phyloP scores from a whole-genome alignment of 2,329 filamentous ascomycete species.

The Neonectria magnoliae region DNA sequence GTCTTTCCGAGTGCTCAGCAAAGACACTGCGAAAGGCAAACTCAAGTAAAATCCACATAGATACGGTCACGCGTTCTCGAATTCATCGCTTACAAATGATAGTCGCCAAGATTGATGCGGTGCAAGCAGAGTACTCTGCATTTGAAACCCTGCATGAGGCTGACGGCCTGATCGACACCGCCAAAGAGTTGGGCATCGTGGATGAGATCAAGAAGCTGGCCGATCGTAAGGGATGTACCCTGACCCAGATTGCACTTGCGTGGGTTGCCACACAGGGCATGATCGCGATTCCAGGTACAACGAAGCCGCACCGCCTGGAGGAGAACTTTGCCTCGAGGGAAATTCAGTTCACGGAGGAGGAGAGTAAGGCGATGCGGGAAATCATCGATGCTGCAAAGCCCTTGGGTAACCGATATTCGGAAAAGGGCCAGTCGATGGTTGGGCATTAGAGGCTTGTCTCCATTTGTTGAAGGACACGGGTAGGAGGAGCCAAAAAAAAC shows the following conservation, averaged over 20 bases:
- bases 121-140: slow-evolving; percentile 58
- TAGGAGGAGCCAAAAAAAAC: not conserved
- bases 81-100: not conserved
- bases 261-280: slow-evolving; percentile 54
- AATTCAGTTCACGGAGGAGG: slow-evolving; percentile 50
- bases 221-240: slow-evolving; percentile 40
- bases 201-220: slow-evolving; percentile 54
- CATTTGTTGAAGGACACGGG: no score
- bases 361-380: slow-evolving; percentile 50
- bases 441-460: not conserved
- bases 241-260: slow-evolving; percentile 51
- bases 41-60: slow-evolving; percentile 46
- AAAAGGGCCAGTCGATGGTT: not conserved
- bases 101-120: slow-evolving; percentile 59
- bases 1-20: slow-evolving; percentile 58
- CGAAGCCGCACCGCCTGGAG: slow-evolving; percentile 50
- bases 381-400: slow-evolving; percentile 44
- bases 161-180: slow-evolving; percentile 52
- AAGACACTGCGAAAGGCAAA: slow-evolving; percentile 56
- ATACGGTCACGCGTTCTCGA: not conserved
- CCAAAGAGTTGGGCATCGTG: slow-evolving; percentile 52
- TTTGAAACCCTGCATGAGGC: slow-evolving; percentile 55
- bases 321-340: slow-evolving; percentile 53
- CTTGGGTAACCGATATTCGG: not conserved
- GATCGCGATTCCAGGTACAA: slow-evolving; percentile 59